Percentiles rank a stretch among this genome's conserved stretches.
phyloP scores from a whole-genome alignment of 2,329 filamentous ascomycete species.

The Penicillium sp. region DNA sequence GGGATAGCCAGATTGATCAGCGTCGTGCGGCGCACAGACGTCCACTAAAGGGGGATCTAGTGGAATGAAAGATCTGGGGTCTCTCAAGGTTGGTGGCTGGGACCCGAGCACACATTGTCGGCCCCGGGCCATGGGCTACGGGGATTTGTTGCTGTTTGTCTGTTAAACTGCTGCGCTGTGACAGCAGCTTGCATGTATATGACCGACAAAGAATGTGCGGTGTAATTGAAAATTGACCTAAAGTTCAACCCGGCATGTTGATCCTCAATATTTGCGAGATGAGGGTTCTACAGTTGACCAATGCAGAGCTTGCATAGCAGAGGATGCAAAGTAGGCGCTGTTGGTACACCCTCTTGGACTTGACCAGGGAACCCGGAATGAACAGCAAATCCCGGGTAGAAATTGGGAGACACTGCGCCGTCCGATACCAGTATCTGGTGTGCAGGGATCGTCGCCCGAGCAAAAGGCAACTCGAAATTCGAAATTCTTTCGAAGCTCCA shows the following conservation, averaged over 20 bases:
- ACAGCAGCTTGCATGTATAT: background rate
- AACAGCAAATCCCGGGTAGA: background rate
- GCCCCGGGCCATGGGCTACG: constrained; percentile 1
- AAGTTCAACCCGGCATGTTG: constrained; percentile 6
- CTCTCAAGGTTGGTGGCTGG: constrained; percentile 7
- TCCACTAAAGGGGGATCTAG: constrained; percentile 15
- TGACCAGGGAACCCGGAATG: background rate
- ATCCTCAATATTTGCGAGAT: background rate
- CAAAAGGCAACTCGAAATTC: background rate
- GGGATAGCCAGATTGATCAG: constrained; percentile 18
- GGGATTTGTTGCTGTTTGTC: background rate
- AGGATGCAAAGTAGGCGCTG: constrained; percentile 12
- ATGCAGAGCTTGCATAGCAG: constrained; percentile 9
- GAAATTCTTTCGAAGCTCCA: constrained; percentile 3
- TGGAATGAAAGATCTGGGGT: constrained; percentile 22
- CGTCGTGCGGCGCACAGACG: constrained; percentile 25
- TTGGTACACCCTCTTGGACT: constrained; percentile 9
- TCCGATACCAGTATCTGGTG: background rate
- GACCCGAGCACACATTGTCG: background rate
- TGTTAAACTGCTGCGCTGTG: constrained; percentile 3
- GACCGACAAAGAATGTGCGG: background rate
- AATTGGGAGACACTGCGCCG: background rate
- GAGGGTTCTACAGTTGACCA: constrained; percentile 10
- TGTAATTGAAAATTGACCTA: background rate
- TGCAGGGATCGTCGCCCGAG: constrained; percentile 4